Base-by-base conservation (phyloP, 75 land plant genomes). In the Cryptomeria japonica region DNA sequence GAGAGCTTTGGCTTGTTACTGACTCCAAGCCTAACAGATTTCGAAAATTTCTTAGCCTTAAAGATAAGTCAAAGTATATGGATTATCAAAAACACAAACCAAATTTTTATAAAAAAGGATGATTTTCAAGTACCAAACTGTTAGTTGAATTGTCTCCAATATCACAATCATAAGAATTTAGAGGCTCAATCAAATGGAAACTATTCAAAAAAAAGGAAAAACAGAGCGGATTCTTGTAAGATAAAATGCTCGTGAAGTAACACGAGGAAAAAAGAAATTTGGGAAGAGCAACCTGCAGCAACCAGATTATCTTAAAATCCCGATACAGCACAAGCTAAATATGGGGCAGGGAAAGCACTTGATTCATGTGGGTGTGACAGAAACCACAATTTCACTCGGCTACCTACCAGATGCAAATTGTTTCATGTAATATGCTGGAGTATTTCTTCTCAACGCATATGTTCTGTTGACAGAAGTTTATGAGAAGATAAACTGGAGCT, bases 1-100 rank as follows among this genome's bases (percentile, higher is more conserved):
- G 25, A 34, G 41, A 56, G 5, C 39, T 11, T 42, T 85, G 86
- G 64, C 86, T 85, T 85, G 32, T 36, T 49, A 36, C 0, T 8
- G 9, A 85, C 58, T 85, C 64, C 34, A 53, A 0, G 56, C 36
- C 56, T 47, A 53, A 85, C 51, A 47, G 12, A 47, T 13, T 18
- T 28, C n/a, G 19, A 22, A 55, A 16, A 37, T 85, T 85, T 14
- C 86, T 85, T 85, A 34, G 86, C 32, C 86, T 55, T 55, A 32
- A 85, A 64, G 70, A 64, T 1, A 64, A 28, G 64, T 51, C 55
- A 58, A 22, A 58, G 25, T 64, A 25, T 7, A 61, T 61, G 28
- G 68, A 61, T 61, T 61, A 64, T 64, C 28, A 22, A 55, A 36
- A 47, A 12, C 16, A 51, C 11, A 55, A 34, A 51, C 14, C 14